These are phyloP conservation scores for Limonomyces culmigenus DNA, from an alignment of 1,284 basidiomycete species.

Conservation along the genomic window DNA sequence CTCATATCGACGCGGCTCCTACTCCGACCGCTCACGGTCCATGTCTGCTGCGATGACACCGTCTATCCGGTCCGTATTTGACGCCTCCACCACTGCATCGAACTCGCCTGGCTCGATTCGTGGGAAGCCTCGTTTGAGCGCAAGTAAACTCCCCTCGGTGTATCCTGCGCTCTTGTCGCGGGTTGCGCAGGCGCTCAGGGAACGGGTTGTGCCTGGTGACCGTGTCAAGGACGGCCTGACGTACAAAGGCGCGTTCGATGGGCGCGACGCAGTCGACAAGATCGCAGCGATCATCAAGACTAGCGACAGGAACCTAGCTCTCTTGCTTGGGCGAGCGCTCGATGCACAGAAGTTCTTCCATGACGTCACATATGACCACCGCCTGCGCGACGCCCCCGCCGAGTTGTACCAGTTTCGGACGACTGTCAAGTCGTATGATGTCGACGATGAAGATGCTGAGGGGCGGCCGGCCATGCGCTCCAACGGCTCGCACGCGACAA, in stretches of 20 bases:
- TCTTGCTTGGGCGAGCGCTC: conserved; percentile 85
- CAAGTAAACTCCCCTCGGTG: conserved; percentile 53
- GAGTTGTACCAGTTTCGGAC: conserved; percentile 91
- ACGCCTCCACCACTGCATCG: conserved; percentile 10
- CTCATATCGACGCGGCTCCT: conserved; percentile 30
- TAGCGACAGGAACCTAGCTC: conserved; percentile 88
- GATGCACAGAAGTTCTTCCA: conserved; percentile 99
- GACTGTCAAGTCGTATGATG: conserved; percentile 59
- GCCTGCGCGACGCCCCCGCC: conserved; percentile 73
- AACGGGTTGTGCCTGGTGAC: conserved; percentile 65
- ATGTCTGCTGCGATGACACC: conserved; percentile 44
- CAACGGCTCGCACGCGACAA: conserved; percentile 6
- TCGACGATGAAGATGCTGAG: conserved; percentile 40
- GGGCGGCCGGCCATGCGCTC: conserved; percentile 7
- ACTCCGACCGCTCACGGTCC: conserved; percentile 57
- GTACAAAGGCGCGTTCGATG: conserved; percentile 94
- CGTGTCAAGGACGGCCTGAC: conserved; percentile 88
- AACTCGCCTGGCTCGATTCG: neutral
- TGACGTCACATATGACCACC: conserved; percentile 97
- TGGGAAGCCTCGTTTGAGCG: neutral
- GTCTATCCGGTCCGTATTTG: conserved; percentile 16
- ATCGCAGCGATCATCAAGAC: conserved; percentile 98
- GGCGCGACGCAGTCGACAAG: conserved; percentile 90
- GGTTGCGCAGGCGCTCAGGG: conserved; percentile 86
- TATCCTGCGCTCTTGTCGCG: conserved; percentile 91